Base-by-base conservation (phyloP, 2,329 filamentous ascomycete genomes). In the Cytospora piceicola region DNA sequence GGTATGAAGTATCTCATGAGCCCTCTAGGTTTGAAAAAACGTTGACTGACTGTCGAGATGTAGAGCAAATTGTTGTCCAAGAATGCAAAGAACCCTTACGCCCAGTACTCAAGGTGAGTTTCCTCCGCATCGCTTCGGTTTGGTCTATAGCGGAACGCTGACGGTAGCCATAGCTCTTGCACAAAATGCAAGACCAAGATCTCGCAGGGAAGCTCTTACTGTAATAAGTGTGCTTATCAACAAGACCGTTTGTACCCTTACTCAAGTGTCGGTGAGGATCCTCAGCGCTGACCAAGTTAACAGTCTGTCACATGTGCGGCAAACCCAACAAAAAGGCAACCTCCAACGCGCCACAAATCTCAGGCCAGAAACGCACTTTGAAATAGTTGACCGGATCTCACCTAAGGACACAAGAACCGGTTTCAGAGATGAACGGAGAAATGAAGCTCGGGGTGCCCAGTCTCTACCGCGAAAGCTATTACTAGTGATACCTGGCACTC, bases 11-110 rank as follows among this genome's bases (percentile, higher is more conserved):
- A 29, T 3, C 2, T 29, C n/a, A 34, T 27, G n/a, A n/a, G n/a
- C n/a, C n/a, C n/a, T n/a, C n/a, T n/a, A n/a, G n/a, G n/a, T n/a
- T n/a, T n/a, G n/a, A n/a, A n/a, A n/a, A n/a, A n/a, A n/a, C 36
- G n/a, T 20, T 51, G 34, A 36, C 29, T 17, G 17, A 15, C 15
- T 1, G 17, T 55, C 11, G 54, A 5, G 22, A 14, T 61, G 11
- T 64, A 88, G 86, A 89, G 84, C 76, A 90, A 90, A 74, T 79
- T 89, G 5, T 77, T 89, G 36, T 89, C 86, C 65, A 85, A 88
- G 70, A 81, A 83, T 56, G 88, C 88, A 36, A 87, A 88, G 76
- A 89, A 90, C 69, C 87, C 87, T 0, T 90, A 88, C 70, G 86
- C 86, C 2, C 82, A 85, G 62, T 89, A 89, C 73, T 81, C 86